phyloP scores from a whole-genome alignment of 2,329 filamentous ascomycete genomes.

The Pseudogymnoascus sp. region DNA sequence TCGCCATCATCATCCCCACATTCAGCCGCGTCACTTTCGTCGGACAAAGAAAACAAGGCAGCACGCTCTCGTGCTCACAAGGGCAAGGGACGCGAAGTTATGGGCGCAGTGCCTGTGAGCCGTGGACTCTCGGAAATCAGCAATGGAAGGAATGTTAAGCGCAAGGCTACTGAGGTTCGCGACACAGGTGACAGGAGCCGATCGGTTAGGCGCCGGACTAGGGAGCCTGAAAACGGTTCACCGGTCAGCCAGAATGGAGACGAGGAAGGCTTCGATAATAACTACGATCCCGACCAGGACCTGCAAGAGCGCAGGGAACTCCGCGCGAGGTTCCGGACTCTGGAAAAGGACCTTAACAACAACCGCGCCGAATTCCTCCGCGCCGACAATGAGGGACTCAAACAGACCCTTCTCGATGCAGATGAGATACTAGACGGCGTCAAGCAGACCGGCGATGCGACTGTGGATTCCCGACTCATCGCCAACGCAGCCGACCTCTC shows the following conservation, averaged over 20 bases:
- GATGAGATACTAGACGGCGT: slow-evolving; percentile 59
- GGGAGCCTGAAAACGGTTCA: background rate
- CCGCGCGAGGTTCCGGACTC: slow-evolving; percentile 59
- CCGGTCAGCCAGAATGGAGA: slow-evolving; percentile 12
- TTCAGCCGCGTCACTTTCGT: slow-evolving; percentile 28
- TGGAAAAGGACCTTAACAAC: slow-evolving; percentile 53
- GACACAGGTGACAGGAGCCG: background rate
- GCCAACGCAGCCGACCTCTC: slow-evolving; percentile 73
- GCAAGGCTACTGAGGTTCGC: background rate
- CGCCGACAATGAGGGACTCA: slow-evolving; percentile 54
- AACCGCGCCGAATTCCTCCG: slow-evolving; percentile 64
- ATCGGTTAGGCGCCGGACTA: background rate
- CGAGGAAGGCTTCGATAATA: slow-evolving; percentile 26
- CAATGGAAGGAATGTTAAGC: slow-evolving; percentile 15
- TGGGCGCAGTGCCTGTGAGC: slow-evolving; percentile 25
- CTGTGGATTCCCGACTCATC: slow-evolving; percentile 79
- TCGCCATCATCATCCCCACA: slow-evolving; percentile 26
- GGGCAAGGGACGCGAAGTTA: slow-evolving; percentile 32
- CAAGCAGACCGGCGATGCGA: slow-evolving; percentile 83
- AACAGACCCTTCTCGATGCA: slow-evolving; percentile 56
- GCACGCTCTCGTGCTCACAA: slow-evolving; percentile 29
- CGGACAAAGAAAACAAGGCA: slow-evolving; percentile 42
- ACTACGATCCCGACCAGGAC: slow-evolving; percentile 77
- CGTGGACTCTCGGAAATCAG: background rate
- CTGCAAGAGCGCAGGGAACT: slow-evolving; percentile 63